These are phyloP conservation scores for Aspergillus ostianus DNA, from an alignment of 495 filamentous ascomycete species.

Conservation along the genomic window DNA sequence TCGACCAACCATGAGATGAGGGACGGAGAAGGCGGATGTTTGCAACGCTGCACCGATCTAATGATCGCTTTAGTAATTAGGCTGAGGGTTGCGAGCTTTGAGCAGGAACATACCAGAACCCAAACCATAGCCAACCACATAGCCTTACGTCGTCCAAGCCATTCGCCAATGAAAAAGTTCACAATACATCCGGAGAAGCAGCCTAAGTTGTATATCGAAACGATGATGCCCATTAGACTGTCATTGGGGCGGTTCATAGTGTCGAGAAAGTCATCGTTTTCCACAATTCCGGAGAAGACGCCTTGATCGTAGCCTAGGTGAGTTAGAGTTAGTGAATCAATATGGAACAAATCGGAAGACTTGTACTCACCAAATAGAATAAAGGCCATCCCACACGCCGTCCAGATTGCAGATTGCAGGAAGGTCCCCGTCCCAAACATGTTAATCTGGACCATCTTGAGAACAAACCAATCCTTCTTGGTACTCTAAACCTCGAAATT, in stretches of 20 bases:
- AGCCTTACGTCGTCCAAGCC: conserved; percentile 42
- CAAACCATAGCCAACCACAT: conserved; percentile 42
- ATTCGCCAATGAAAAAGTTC: conserved; percentile 47
- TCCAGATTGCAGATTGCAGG: conserved; percentile 24
- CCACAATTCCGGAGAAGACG: conserved; percentile 50
- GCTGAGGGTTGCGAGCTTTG: neutral
- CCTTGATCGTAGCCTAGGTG: conserved; percentile 55
- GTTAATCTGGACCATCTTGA: conserved; percentile 17
- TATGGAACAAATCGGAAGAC: too few relatives aligned
- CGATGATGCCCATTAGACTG: conserved; percentile 46
- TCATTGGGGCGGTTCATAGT: conserved; percentile 42
- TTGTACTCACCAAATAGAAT: conserved; percentile 23
- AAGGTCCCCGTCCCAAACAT: conserved; percentile 20
- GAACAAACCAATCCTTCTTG: too few relatives aligned
- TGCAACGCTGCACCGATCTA: conserved; percentile 45
- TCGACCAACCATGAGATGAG: conserved; percentile 49
- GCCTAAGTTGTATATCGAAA: conserved; percentile 51
- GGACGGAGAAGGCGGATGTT: conserved; percentile 38
- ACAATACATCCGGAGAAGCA: conserved; percentile 48
- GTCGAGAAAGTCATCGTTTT: conserved; percentile 46
- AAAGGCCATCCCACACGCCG: conserved; percentile 25
- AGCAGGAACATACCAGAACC: conserved; percentile 26
- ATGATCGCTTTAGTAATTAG: neutral
- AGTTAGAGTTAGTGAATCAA: neutral
- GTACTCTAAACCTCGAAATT: too few relatives aligned